Percentiles rank a stretch among this genome's conserved stretches.
Conservation (phyloP, 2,329 filamentous ascomycete genomes). For the Xylariomycetidae sp. region DNA sequence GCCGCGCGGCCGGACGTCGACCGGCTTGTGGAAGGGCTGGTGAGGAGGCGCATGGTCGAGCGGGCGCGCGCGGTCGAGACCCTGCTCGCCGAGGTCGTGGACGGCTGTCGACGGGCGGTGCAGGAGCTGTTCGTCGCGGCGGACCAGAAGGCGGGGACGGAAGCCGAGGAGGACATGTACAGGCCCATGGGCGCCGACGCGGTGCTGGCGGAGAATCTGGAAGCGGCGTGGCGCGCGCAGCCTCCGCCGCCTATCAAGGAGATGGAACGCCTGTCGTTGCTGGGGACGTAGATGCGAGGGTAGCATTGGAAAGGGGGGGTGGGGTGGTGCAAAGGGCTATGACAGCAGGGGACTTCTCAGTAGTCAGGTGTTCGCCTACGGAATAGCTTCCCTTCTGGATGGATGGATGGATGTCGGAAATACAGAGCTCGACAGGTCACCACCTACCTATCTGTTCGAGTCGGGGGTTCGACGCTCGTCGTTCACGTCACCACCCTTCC, state of each 20-base stretch:
- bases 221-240: slow-evolving; percentile 38
- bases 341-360: too few relatives aligned
- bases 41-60: slow-evolving; percentile 81
- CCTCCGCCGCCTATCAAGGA: slow-evolving; percentile 43
- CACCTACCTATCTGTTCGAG: too few relatives aligned
- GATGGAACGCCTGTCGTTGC: slow-evolving; percentile 43
- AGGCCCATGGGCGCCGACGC: slow-evolving; percentile 43
- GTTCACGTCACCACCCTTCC: too few relatives aligned
- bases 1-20: slow-evolving; percentile 64
- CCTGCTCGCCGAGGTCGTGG: slow-evolving; percentile 67
- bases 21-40: slow-evolving; percentile 67
- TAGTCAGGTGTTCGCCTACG: too few relatives aligned
- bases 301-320: too few relatives aligned
- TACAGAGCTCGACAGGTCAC: too few relatives aligned
- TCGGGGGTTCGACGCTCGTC: too few relatives aligned
- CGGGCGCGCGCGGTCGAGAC: slow-evolving; percentile 71
- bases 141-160: slow-evolving; percentile 11
- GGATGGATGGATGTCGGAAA: too few relatives aligned
- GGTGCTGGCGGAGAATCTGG: slow-evolving; percentile 45
- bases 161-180: slow-evolving; percentile 23
- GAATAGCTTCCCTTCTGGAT: too few relatives aligned
- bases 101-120: slow-evolving; percentile 60
- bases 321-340: too few relatives aligned
- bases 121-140: slow-evolving; percentile 58
- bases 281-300: too few relatives aligned